phyloP scores from a whole-genome alignment of 257 asterid species.

The Solanum tarapatanum region DNA sequence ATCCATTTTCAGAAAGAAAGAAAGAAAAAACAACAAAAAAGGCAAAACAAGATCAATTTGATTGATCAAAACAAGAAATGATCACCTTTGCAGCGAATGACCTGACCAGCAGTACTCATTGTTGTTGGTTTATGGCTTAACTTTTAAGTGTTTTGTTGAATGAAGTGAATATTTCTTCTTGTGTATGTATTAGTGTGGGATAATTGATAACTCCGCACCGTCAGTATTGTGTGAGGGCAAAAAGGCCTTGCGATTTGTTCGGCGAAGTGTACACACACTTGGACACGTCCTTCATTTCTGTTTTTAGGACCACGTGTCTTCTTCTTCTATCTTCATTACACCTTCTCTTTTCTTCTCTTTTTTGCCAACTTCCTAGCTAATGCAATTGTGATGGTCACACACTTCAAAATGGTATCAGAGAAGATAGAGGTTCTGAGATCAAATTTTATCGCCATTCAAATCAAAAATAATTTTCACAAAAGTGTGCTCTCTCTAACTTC shows the following conservation, averaged over 20 bases:
- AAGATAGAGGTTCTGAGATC: too few species aligned
- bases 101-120: conserved; percentile 29
- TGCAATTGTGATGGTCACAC: too few species aligned
- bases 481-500: too few species aligned
- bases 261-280: background rate
- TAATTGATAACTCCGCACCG: background rate
- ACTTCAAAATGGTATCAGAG: too few species aligned
- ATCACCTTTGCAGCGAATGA: conserved; percentile 36
- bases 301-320: background rate
- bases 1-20: too few species aligned
- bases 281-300: background rate
- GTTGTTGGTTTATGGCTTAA: background rate
- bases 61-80: background rate
- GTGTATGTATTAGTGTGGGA: background rate
- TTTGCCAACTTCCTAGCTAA: background rate
- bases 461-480: too few species aligned
- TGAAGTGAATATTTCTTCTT: background rate
- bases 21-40: too few species aligned
- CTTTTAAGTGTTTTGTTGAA: background rate
- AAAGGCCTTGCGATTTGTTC: background rate
- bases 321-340: too few species aligned
- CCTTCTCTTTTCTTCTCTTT: background rate
- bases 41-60: background rate
- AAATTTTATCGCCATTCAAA: too few species aligned
- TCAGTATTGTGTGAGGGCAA: background rate